Evolutionary conservation across 805 yeast species (phyloP).

Genomic region (Schwanniomyces yamadae): DNA sequence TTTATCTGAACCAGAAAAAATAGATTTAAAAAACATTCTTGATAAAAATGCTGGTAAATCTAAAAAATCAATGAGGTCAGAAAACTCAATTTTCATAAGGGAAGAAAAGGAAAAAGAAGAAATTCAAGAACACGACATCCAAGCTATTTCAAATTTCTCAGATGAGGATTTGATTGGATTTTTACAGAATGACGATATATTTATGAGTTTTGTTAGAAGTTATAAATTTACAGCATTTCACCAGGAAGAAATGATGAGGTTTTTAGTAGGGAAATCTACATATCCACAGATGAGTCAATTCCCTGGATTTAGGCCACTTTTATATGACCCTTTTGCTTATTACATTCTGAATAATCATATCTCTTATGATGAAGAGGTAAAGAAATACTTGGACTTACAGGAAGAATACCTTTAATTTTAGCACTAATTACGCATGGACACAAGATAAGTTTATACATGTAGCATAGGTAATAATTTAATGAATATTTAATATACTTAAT

Average conservation of each 20-base stretch:
- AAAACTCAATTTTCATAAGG: too few species aligned
- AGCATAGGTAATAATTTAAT: too few species aligned
- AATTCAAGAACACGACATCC: constrained; percentile 21
- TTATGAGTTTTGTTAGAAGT: constrained; percentile 27
- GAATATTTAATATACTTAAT: too few species aligned
- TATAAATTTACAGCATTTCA: constrained; percentile 34
- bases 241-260: constrained; percentile 25
- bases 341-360: constrained; percentile 18
- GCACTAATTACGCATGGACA: neutral
- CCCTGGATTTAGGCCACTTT: constrained; percentile 8
- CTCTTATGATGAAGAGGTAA: constrained; percentile 28
- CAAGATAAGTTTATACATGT: too few species aligned
- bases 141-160: constrained; percentile 23
- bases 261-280: constrained; percentile 20
- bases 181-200: constrained; percentile 25
- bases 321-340: constrained; percentile 20
- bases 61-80: constrained; percentile 5
- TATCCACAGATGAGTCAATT: constrained; percentile 7
- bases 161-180: constrained; percentile 25
- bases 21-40: too few species aligned
- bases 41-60: too few species aligned
- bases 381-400: constrained; percentile 11
- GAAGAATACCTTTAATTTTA: neutral
- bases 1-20: too few species aligned
- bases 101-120: neutral